Evolutionary conservation across 1,284 basidiomycete genomes (phyloP).

Genomic region (Rhodotorula sp.): DNA sequence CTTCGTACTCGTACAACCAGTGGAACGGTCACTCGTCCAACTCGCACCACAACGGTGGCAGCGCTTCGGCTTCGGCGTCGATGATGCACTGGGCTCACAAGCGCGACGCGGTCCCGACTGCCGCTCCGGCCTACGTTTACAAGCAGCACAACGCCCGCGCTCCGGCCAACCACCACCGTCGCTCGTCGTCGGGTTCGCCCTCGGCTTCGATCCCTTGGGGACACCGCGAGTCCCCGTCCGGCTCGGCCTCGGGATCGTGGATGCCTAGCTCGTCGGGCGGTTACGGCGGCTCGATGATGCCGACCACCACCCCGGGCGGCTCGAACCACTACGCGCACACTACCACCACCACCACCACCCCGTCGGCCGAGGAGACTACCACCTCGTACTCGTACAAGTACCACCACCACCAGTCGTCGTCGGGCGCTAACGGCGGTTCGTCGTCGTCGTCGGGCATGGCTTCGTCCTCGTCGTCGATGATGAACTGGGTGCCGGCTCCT

Average conservation of each 20-base stretch:
- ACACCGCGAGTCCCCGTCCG: too few species aligned
- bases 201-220: too few species aligned
- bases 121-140: neutral
- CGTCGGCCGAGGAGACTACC: conserved; percentile 14
- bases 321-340: neutral
- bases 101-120: neutral
- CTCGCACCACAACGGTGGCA: neutral
- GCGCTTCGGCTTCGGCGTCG: neutral
- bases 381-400: conserved; percentile 32
- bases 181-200: neutral
- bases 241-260: too few species aligned
- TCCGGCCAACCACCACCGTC: neutral
- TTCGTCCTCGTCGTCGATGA: neutral
- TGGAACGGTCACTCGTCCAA: conserved; percentile 6
- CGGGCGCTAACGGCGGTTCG: neutral
- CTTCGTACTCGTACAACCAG: neutral
- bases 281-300: neutral
- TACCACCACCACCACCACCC: neutral
- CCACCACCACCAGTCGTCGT: conserved; percentile 14
- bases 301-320: neutral
- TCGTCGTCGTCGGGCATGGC: neutral
- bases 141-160: conserved; percentile 1
- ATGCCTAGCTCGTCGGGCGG: neutral
- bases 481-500: neutral
- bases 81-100: neutral